phyloP scores from a whole-genome alignment of 306 rosid species.

The Sicyos edulis region DNA sequence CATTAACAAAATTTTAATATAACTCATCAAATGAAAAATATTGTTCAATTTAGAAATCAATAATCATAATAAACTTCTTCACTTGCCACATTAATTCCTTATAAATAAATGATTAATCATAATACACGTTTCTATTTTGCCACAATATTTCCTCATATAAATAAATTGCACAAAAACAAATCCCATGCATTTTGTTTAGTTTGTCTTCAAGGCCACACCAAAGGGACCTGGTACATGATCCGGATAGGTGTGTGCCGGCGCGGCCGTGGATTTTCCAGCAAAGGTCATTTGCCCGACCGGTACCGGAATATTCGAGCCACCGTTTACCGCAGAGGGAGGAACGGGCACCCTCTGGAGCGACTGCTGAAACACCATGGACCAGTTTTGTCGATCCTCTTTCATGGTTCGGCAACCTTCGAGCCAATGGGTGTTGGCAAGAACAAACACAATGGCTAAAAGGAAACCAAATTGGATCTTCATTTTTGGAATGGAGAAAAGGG shows the following conservation, averaged over 20 bases:
- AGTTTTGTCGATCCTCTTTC: neutral
- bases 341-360: constrained; percentile 1
- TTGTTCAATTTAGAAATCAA: too few species aligned
- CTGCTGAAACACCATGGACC: neutral
- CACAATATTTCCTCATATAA: too few species aligned
- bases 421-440: neutral
- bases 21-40: too few species aligned
- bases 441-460: neutral
- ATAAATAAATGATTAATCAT: too few species aligned
- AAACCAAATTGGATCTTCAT: neutral
- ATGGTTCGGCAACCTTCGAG: neutral
- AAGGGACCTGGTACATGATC: neutral
- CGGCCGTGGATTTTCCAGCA: neutral
- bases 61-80: too few species aligned
- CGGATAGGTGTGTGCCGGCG: neutral
- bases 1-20: too few species aligned
- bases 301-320: neutral
- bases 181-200: neutral
- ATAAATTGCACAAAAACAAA: neutral
- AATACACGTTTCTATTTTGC: too few species aligned
- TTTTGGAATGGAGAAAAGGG: neutral
- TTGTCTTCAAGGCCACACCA: neutral
- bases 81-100: too few species aligned
- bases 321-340: neutral
- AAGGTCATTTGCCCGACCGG: neutral